A percentile compares a stretch with the other conserved stretches of the same genome.
phyloP scores from a whole-genome alignment of 345 rosid genomes.

The Psidium friedrichsthalianum region DNA sequence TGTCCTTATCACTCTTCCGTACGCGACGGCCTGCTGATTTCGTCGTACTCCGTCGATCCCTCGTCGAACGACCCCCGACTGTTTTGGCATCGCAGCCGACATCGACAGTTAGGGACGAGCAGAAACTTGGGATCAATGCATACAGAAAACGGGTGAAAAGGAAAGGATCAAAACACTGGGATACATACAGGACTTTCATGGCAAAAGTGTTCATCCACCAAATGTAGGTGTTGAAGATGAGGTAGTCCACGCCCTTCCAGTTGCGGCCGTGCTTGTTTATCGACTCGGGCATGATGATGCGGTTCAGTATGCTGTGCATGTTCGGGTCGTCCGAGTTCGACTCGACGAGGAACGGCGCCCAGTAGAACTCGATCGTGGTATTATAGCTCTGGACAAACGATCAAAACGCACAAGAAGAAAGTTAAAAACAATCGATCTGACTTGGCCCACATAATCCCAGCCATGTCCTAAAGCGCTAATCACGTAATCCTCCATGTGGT shows the following conservation, averaged over 20 bases:
- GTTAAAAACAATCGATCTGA: neutral
- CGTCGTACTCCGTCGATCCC: constrained; percentile 63
- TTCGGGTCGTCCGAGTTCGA: constrained; percentile 88
- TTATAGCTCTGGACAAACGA: constrained; percentile 53
- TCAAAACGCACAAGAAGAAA: neutral
- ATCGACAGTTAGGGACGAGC: neutral
- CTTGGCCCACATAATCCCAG: neutral
- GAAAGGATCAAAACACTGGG: neutral
- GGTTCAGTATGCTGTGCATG: constrained; percentile 57
- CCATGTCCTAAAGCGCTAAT: neutral
- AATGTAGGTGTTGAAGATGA: constrained; percentile 81
- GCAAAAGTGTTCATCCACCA: constrained; percentile 94
- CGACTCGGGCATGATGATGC: constrained; percentile 82
- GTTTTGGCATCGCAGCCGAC: neutral
- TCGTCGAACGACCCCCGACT: constrained; percentile 84
- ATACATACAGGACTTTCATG: constrained; percentile 58
- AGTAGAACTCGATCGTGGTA: constrained; percentile 86
- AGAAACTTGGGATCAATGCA: neutral
- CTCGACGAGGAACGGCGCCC: constrained; percentile 94
- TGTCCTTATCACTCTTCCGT: constrained; percentile 42
- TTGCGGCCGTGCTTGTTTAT: constrained; percentile 67
- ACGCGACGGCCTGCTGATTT: constrained; percentile 68
- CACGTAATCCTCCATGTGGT: neutral
- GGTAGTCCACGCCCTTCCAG: constrained; percentile 78
- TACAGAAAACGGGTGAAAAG: neutral